A percentile compares a stretch with the other conserved stretches of the same genome.
These are phyloP conservation scores for Cydonia oblonga DNA, from an alignment of 331 rosid species.

Conservation along the genomic window DNA sequence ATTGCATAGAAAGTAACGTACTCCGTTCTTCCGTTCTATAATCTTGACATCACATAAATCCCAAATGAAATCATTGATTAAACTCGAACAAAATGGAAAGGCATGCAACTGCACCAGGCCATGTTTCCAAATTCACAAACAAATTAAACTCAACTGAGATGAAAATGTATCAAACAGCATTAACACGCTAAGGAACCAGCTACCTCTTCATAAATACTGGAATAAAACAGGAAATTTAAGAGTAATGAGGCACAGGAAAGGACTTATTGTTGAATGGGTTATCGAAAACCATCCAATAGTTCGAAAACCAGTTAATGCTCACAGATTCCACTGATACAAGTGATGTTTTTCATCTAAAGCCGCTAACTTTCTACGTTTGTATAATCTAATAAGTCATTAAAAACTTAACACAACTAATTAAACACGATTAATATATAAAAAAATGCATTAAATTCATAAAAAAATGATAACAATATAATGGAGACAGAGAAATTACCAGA, in stretches of 20 bases:
- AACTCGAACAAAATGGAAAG: not conserved
- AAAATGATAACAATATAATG: not conserved
- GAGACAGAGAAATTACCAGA: conserved; percentile 11
- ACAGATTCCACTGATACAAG: not conserved
- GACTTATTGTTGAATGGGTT: not conserved
- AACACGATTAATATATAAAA: not conserved
- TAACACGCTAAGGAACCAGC: not conserved
- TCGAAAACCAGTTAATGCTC: not conserved
- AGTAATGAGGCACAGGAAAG: not conserved
- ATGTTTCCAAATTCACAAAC: not conserved
- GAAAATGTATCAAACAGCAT: not conserved
- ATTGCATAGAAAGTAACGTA: not conserved
- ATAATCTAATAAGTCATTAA: not conserved
- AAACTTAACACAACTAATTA: not conserved
- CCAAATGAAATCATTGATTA: not conserved
- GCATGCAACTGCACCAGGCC: not conserved
- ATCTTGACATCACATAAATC: not conserved
- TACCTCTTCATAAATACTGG: not conserved
- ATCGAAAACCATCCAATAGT: not conserved
- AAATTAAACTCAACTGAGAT: not conserved
- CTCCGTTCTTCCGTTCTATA: not conserved
- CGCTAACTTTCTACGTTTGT: not conserved
- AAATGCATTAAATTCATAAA: not conserved
- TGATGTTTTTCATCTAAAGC: not conserved
- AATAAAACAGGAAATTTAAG: not conserved